A percentile compares a stretch with the other conserved stretches of the same genome.
phyloP scores from a whole-genome alignment of 257 asterid genomes.

The Parsonsia alboflavescens region DNA sequence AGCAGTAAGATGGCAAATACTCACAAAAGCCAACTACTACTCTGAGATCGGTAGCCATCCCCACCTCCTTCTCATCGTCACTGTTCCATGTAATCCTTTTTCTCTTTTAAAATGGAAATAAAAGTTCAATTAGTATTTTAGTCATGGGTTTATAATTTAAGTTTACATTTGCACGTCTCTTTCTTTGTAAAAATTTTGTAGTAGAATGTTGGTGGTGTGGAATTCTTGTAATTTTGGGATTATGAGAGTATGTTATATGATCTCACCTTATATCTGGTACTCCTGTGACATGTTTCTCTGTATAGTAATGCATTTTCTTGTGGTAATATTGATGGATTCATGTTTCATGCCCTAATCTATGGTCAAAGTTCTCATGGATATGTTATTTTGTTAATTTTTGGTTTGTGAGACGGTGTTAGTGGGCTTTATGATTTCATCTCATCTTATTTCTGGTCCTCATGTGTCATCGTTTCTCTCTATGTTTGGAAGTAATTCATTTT shows the following conservation, averaged over 20 bases:
- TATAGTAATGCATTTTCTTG: too few species aligned
- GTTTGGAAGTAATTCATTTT: not conserved
- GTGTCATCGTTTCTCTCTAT: not conserved
- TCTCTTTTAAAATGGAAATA: not conserved
- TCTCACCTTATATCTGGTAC: too few species aligned
- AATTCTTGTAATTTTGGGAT: too few species aligned
- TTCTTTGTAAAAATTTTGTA: not conserved
- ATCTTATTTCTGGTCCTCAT: not conserved
- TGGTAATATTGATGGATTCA: too few species aligned
- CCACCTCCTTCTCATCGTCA: constrained; percentile 60
- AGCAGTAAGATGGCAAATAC: constrained; percentile 56
- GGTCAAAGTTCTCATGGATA: too few species aligned
- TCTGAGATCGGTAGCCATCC: constrained; percentile 70
- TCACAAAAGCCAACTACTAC: constrained; percentile 55
- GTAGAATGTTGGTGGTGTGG: not conserved
- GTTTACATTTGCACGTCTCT: not conserved
- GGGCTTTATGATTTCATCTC: not conserved
- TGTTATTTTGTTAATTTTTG: too few species aligned
- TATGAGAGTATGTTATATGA: too few species aligned
- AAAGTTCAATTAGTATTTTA: not conserved
- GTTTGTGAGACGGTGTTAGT: too few species aligned
- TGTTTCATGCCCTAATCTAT: too few species aligned
- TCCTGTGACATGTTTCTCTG: too few species aligned
- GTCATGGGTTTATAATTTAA: too few species aligned
- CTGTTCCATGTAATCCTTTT: constrained; percentile 67